Base-by-base conservation (phyloP, 768 basidiomycete genomes). In the Lyophyllum decastes region DNA sequence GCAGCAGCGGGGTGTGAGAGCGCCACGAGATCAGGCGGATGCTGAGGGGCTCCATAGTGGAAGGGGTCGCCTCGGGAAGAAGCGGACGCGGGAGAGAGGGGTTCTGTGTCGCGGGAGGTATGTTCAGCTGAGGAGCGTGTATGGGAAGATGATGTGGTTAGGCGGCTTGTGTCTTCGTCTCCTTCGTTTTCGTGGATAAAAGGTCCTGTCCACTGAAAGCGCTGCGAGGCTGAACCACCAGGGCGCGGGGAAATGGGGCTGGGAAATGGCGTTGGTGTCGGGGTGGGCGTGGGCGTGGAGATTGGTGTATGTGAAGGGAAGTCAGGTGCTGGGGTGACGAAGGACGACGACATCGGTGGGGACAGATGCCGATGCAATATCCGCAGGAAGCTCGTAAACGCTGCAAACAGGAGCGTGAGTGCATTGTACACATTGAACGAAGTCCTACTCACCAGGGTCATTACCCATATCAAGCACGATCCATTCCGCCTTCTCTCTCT, bases 381-480 rank as follows among this genome's bases (percentile, higher is more conserved):
- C 19, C 81, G 81, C 2, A 83, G 72, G n/a, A 84, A 73, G 38
- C 76, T 81, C 41, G 72, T 70, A 66, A 75, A 80, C 4, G 82
- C 82, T 85, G 59, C 11, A 46, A 40, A 54, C 38, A 30, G 38
- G 58, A 55, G 43, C 25, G 47, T 52, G 11, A 30, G 30, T 30
- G 38, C 51, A 49, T 50, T 7, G 35, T 45, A 22, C 44, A 40
- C 22, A 10, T 44, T 14, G 26, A 8, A 16, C 12, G 55, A 21
- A 57, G 24, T 21, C 64, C 44, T 5, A 60, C 58, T 38, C 34
- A 58, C 66, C 61, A 25, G 58, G 21, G 11, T 67, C 66, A 24
- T 41, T 59, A 1, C 79, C 76, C 68, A 85, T 66, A 65, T 85
- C 84, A 19, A 85, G 68, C 9, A 80, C 76, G 17, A 85, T 70